Base-by-base conservation (phyloP, 129 eudicot genomes). In the Rutidosis leptorrhynchoides region DNA sequence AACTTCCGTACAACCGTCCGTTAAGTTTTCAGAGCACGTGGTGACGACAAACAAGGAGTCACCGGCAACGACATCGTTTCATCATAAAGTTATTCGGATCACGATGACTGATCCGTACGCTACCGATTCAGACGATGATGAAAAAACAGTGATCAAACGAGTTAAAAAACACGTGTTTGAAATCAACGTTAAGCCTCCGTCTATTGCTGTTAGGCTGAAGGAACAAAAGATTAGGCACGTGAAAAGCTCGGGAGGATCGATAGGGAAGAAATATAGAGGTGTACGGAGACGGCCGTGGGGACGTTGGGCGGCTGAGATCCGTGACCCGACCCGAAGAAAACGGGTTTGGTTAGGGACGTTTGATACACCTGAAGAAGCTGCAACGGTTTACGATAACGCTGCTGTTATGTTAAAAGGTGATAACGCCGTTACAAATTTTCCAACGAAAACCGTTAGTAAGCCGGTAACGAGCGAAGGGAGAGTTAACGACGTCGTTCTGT, bases 301-400 rank as follows among this genome's bases (percentile, higher is more conserved):
- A 8, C 79, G 87, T 26, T 87, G 84, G 84, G 95, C 95, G 8
- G 89, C 89, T 15, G 95, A 87, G 87, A 87, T 87, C 60, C 95
- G 95, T 16, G 95, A 87, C 52, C 89, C 86, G 52, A 14, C 62
- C 6, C 66, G 65, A 6, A 26, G 89, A 16, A 87, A 87, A 28
- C 84, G 95, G 20, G 63, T 87, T 11, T 87, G 95, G 95, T 64
- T 87, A 2, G 95, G 95, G 15, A 87, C 95, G 19, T 87, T 68
- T 62, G 87, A 87, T 62, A 87, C 95, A 0, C 84, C 95, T 2
- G 95, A 87, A 54, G 95, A 87, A 46, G 95, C 95, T 0, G 95
- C 95, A 19, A 64, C 75, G 23, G 95, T 79, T 19, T 87, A 87
- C 73, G 95, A 87, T 68, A 73, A 71, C 25, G 95, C 89, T 7